Base-by-base conservation (phyloP, 2,329 filamentous ascomycete genomes). In the Albifimbria verrucaria region DNA sequence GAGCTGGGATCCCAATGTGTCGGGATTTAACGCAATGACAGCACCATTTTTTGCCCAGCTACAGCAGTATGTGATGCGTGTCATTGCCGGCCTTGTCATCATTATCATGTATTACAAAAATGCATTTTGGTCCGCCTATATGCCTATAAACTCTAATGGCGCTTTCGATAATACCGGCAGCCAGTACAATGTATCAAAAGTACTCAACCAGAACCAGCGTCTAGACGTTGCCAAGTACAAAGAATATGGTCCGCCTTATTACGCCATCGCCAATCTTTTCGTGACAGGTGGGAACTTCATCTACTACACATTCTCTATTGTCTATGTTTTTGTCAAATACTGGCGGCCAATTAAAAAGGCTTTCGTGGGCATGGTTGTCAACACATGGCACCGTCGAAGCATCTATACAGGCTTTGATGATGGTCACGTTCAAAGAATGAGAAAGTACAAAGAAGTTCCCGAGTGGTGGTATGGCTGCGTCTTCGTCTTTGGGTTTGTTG, bases 1-100 rank as follows among this genome's bases (percentile, higher is more conserved):
- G 0, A 80, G 73, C 0, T 79, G 79, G 32, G 78, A 81, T 62
- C 78, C 75, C 70, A 80, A 80, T 48, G 60, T 71, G 2, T 55
- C 62, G 6, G 55, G 55, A 2, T 32, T 51, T 10, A 65, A 64
- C 0, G 67, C 71, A 0, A 65, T 75, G 32, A 55, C 55, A 0
- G 60, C 63, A 50, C 75, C 75, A 0, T 77, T 77, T 48, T 76
- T 76, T 52, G 66, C 67, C 7, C 58, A 72, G 52, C 9, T 70
- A 51, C 63, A 77, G 62, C 55, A 64, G 52, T 66, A 69, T 51
- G 52, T 73, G 50, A 64, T 68, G 50, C 56, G 66, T 0, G 39
- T 73, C 0, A 21, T 76, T 0, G 70, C 67, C 2, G 74, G 68
- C 0, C 50, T 70, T 4, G 65, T 75, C n/a, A 77, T 77, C 25